Base-by-base conservation (phyloP, 139 green algal genomes). In the Parachlorella kessleri region DNA sequence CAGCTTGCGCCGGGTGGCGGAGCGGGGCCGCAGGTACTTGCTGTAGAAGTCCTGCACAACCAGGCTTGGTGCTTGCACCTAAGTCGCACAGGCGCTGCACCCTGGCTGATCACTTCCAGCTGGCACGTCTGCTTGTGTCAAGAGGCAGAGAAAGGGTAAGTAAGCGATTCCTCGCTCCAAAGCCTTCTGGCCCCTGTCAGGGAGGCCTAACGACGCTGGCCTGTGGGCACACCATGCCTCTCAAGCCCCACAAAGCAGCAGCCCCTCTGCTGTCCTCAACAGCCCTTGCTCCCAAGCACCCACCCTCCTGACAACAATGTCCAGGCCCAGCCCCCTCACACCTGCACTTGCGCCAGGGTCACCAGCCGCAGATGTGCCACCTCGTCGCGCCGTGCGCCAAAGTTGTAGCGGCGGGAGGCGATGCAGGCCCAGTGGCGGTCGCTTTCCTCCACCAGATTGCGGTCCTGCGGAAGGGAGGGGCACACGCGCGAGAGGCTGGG, bases 371-470 rank as follows among this genome's bases (percentile, higher is more conserved):
- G 83, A 32, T 75, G 78, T 9, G 76, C 78, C 63, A 89, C 89
- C 69, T 95, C 91, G 55, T 81, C 68, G 75, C 92, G 77, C 23
- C 87, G 77, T 8, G 70, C 72, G 1, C 79, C 8, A 73, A 96
- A 96, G 68, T 94, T 83, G 69, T 95, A 93, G 53, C 82, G 85
- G 59, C 87, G 77, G 66, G 75, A 89, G 78, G 75, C 86, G 30
- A 98, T 89, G 41, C 90, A 81, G 28, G 94, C 93, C 95, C 95
- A 98, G 28, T 89, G 78, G 24, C 93, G 82, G 64, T 93, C 83
- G 32, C 77, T 88, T 80, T 98, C 94, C 36, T 99, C 94, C 4
- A 65, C 37, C 68, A 98, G 78, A 35, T 36, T 88, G 1, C 84
- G 76, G 54, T 88, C 78, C 70, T 77, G 69, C 4, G 14, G 36